Base-by-base conservation (phyloP, 169 alveolate species). In the Eimeria acervulina region DNA sequence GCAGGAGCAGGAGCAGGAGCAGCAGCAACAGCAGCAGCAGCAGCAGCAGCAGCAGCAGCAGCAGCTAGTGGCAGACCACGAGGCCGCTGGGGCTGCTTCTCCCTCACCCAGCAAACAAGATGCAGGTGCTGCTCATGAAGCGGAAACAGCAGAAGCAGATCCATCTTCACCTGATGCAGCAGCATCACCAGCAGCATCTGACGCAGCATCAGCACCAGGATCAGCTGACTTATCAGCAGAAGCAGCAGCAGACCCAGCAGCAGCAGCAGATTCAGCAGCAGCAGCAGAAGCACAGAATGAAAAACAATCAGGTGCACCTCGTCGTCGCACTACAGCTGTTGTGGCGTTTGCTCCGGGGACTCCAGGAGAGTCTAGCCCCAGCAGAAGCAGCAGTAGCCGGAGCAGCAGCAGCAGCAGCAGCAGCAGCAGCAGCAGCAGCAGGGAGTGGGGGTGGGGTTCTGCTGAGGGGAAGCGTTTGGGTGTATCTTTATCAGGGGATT, bases 361-460 rank as follows among this genome's bases (percentile, higher is more conserved):
- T 7, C 12, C 55, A 63, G 33, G 31, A 63, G 76, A 7, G 15
- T 63, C 76, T 10, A 28, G 7, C 76, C 33, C 76, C 76, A 63
- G 76, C 31, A 63, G 76, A 23, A 63, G 55, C 55, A 47, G 55
- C 55, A 47, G 55, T 12, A 47, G 55, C 55, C 5, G 55, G 19
- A 47, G 55, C 55, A 47, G 55, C 12, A 47, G 55, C 55, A 47
- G 55, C 55, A 47, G 55, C 55, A 47, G 55, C 55, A 47, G 76
- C 76, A 72, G 84, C 84, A 72, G 83, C 83, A 72, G 51, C 76
- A 63, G 76, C 23, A 23, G 76, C 76, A 63, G 76, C 76, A 63
- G 76, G 38, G 55, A 47, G 5, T 47, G 55, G 55, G 55, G 55
- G 5, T 47, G 55, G 55, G 55, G 55, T 12, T 47, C 55, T n/a